Evolutionary conservation across 495 filamentous ascomycete genomes (phyloP), one percentile per base, ranked within the genome.

Genomic region (Melanomma pulvis-pyrius): DNA sequence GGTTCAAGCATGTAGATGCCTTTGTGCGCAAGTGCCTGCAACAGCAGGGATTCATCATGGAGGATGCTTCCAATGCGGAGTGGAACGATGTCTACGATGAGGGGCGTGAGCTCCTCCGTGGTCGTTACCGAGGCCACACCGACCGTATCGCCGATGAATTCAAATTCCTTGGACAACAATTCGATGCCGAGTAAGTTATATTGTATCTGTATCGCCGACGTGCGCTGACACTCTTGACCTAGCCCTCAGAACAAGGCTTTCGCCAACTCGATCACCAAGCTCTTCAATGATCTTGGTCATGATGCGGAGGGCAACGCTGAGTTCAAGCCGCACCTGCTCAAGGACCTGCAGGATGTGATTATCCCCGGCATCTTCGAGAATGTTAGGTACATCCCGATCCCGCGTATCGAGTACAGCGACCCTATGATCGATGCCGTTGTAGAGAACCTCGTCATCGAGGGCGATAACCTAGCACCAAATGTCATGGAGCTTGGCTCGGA

Each of bases 401-500:
- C 94, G 12, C 87, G 94, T 28, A 96, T 98, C 58, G 94, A 98
- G 78, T 94, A 94, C 69, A 88, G 88, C 1, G 96, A 98, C 71
- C 83, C 84, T 13, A 86, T 87, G 82, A 80, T 94, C 53, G 94
- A 98, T 77, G 90, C 89, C 53, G 81, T 98, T 17, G 82, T 98
- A 44, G 94, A 98, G 80, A 98, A 98, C 75, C 81, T 98, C 26
- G 87, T 96, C 46, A 84, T 98, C 67, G 94, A 98, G 79, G 91
- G 92, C 63, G 94, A 98, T 79, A 98, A 98, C 78, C 84, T 98
- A 69, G 91, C 94, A 84, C 94, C 94, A 41, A 98, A 98, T 75
- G 87, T 96, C 1, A 78, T 97, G 26, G 96, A 98, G 73, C 85
- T 98, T 71, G 86, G 87, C 50, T 90, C 85, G 74, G 93, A 98